Evolutionary conservation across 2,329 filamentous ascomycete species (phyloP), one percentile per base, ranked within the genome.

Genomic region (Endoconidiophora polonica): DNA sequence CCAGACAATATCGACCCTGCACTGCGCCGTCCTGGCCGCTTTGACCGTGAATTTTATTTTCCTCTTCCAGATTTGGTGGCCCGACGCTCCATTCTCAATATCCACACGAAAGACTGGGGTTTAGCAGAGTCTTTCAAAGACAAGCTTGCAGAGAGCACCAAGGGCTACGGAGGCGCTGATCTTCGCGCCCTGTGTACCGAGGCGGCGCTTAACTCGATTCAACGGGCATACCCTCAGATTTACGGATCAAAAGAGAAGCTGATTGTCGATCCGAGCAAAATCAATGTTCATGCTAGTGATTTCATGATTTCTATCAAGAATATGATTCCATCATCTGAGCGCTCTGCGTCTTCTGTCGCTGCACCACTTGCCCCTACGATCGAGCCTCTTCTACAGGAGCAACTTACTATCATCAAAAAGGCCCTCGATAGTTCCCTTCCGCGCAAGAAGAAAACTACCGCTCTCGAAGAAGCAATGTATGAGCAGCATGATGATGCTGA

Each of bases 31-130:
- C 90, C 91, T 18, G 93, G 91, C 41, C 83, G 91, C 47, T 98
- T 98, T 60, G 91, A 98, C 62, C 75, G 91, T 63, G 93, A 98
- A 63, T 98, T 98, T 59, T 96, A 96, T 67, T 98, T 98, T 61
- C 88, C 91, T 1, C 70, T 98, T 29, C 91, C 91, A 0, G 85
- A 90, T 57, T 71, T 80, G 3, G 77, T 83, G 38, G 87, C 79
- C 20, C 79, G 91, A 54, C 81, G 83, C 55, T 75, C 86, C 3
- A 98, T 98, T 58, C 74, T 98, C 53, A 82, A 95, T 55, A 98
- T 98, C 53, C 87, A 98, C 62, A 98, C 91, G 5, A 83, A 83
- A 61, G 86, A 86, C 55, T 98, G 91, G 91, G 84, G 88, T 18
- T 70, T 98, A 23, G 74, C 83, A 22, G 72, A 79, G 10, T 66